These are phyloP conservation scores for Solanum chiquidenum DNA, from an alignment of 257 asterid genomes.

Conservation along the genomic window DNA sequence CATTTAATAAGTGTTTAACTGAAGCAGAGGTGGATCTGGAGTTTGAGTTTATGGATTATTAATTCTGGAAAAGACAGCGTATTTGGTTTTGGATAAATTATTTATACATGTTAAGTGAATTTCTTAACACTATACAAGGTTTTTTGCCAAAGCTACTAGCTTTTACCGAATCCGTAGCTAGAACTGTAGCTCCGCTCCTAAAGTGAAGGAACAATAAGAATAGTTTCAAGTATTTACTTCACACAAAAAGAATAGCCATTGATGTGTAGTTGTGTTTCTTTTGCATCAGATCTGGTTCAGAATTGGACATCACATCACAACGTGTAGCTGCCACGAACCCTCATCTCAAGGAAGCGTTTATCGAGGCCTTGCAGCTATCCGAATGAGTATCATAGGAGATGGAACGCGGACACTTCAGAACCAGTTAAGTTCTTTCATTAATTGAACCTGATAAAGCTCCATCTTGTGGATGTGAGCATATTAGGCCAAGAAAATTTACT, in stretches of 20 bases:
- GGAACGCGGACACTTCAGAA: neutral
- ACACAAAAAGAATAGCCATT: neutral
- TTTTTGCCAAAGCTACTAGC: neutral
- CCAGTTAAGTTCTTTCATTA: neutral
- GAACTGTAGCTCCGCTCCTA: neutral
- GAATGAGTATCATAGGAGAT: conserved; percentile 19
- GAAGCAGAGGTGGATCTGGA: neutral
- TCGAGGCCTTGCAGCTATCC: conserved; percentile 42
- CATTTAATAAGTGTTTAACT: neutral
- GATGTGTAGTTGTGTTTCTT: neutral
- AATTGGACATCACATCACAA: conserved; percentile 64
- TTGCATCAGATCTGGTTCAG: conserved; percentile 46
- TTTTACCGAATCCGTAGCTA: neutral
- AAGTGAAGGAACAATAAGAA: neutral
- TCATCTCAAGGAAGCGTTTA: conserved; percentile 51
- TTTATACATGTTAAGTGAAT: too few relatives aligned
- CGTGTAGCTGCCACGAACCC: conserved; percentile 71
- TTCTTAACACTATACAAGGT: too few relatives aligned
- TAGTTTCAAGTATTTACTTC: neutral
- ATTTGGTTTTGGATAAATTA: too few relatives aligned
- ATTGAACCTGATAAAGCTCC: neutral
- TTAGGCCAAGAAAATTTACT: neutral
- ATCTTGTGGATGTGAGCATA: neutral
- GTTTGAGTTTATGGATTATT: neutral
- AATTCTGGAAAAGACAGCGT: too few relatives aligned